A percentile compares a stretch with the other conserved stretches of the same genome.
These are phyloP conservation scores for Backusella liffmaniae DNA, from an alignment of 192 early-diverging fungal genomes.

Conservation along the genomic window DNA sequence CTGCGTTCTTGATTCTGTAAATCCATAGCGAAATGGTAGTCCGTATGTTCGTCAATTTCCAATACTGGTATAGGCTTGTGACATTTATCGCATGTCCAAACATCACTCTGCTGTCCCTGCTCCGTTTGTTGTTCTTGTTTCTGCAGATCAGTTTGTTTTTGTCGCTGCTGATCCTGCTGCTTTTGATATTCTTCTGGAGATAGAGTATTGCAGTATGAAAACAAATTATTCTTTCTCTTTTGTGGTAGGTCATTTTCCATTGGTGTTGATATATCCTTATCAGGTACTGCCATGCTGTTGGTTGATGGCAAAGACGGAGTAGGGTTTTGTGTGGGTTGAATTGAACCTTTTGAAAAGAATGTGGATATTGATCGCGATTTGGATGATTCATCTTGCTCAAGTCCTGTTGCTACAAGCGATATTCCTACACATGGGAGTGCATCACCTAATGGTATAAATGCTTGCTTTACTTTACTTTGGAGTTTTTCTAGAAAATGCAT, in stretches of 20 bases:
- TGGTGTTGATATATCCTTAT: background rate
- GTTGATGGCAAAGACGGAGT: background rate
- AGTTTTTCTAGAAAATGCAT: background rate
- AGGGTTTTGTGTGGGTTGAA: background rate
- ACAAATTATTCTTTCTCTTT: background rate
- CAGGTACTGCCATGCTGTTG: background rate
- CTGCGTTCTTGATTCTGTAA: conserved; percentile 30
- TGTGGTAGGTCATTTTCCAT: background rate
- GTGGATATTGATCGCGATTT: conserved; percentile 4
- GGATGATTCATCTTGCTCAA: conserved; percentile 5
- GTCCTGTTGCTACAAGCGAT: background rate
- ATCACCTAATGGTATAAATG: background rate
- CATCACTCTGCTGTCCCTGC: background rate
- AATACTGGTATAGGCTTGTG: conserved; percentile 16
- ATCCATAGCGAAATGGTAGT: conserved; percentile 54
- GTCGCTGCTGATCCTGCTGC: background rate
- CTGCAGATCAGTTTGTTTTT: background rate
- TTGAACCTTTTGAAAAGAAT: background rate
- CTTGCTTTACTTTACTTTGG: background rate
- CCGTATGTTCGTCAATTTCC: conserved; percentile 45
- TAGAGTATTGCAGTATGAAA: background rate
- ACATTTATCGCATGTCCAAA: conserved; percentile 33
- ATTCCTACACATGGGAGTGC: background rate
- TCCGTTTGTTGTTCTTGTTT: background rate
- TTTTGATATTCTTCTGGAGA: background rate